Evolutionary conservation across 805 yeast genomes (phyloP).

Genomic region (Saccharomycopsis amapae): DNA sequence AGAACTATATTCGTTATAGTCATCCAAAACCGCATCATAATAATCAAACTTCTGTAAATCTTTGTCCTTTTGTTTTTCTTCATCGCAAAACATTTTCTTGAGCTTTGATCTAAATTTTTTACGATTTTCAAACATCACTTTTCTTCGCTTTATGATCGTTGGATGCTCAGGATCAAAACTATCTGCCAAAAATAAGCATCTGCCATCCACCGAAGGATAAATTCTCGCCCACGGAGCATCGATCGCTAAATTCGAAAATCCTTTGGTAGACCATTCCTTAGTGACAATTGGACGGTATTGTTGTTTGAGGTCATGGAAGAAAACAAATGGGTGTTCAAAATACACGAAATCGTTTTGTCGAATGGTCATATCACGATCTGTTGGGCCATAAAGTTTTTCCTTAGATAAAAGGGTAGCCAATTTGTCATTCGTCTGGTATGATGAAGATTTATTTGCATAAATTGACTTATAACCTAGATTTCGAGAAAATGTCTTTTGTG

Average conservation of each 20-base stretch:
- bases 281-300: slow-evolving; percentile 72
- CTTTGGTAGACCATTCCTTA: slow-evolving; percentile 64
- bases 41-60: not conserved
- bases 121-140: slow-evolving; percentile 27
- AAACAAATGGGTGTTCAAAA: slow-evolving; percentile 66
- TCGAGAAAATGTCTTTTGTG: too few species aligned
- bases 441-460: not conserved
- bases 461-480: not conserved
- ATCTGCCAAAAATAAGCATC: slow-evolving; percentile 77
- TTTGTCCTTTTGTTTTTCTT: not conserved
- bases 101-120: slow-evolving; percentile 35
- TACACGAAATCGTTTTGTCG: slow-evolving; percentile 78
- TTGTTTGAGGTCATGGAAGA: slow-evolving; percentile 75
- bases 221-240: slow-evolving; percentile 49
- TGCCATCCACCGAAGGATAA: slow-evolving; percentile 58
- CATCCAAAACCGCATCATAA: not conserved
- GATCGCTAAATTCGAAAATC: slow-evolving; percentile 4
- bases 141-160: slow-evolving; percentile 32
- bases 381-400: slow-evolving; percentile 80
- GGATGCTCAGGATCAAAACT: slow-evolving; percentile 33
- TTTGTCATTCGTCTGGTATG: slow-evolving; percentile 26
- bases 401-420: slow-evolving; percentile 65
- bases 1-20: not conserved
- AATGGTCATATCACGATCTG: slow-evolving; percentile 83
- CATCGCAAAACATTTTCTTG: slow-evolving; percentile 15